Evolutionary conservation across 2,329 filamentous ascomycete species (phyloP).

Genomic region (Aspergillus sp.): DNA sequence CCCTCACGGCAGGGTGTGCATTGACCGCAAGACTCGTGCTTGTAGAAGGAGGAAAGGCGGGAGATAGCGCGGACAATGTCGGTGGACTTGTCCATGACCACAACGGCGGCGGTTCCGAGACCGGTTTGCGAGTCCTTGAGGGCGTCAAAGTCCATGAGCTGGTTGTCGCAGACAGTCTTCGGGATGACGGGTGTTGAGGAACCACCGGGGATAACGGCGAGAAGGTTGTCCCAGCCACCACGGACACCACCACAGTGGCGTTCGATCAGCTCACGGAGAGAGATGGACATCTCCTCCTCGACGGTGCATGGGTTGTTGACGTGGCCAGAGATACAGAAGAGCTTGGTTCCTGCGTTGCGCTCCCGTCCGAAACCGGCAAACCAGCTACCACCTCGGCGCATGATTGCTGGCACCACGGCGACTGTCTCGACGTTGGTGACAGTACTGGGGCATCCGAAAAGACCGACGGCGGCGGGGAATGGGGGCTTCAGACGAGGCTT

Average conservation of each 20-base stretch:
- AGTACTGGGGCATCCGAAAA: constrained; percentile 97
- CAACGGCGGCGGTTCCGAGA: constrained; percentile 94
- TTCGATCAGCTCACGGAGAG: constrained; percentile 92
- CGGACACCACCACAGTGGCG: constrained; percentile 96
- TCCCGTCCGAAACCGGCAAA: constrained; percentile 93
- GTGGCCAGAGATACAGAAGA: constrained; percentile 96
- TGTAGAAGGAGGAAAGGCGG: constrained; percentile 93
- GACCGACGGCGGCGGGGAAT: constrained; percentile 93
- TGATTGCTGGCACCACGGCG: constrained; percentile 92
- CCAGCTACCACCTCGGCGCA: constrained; percentile 87
- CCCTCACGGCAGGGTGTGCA: constrained; percentile 99
- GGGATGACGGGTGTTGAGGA: constrained; percentile 96
- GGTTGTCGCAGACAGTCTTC: constrained; percentile 84
- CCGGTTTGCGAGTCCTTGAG: constrained; percentile 97
- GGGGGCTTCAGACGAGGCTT: constrained; percentile 98
- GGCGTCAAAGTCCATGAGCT: constrained; percentile 98
- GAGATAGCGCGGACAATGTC: constrained; percentile 94
- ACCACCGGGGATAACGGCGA: constrained; percentile 91
- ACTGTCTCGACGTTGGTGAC: constrained; percentile 98
- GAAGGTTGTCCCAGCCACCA: constrained; percentile 96
- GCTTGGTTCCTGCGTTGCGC: constrained; percentile 94
- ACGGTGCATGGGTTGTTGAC: constrained; percentile 99
- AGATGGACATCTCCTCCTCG: constrained; percentile 99
- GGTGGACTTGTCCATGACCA: constrained; percentile 98
- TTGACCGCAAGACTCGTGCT: constrained; percentile 96